These are phyloP conservation scores for Astrocystis sublimbata DNA, from an alignment of 495 filamentous ascomycete species.

Conservation along the genomic window DNA sequence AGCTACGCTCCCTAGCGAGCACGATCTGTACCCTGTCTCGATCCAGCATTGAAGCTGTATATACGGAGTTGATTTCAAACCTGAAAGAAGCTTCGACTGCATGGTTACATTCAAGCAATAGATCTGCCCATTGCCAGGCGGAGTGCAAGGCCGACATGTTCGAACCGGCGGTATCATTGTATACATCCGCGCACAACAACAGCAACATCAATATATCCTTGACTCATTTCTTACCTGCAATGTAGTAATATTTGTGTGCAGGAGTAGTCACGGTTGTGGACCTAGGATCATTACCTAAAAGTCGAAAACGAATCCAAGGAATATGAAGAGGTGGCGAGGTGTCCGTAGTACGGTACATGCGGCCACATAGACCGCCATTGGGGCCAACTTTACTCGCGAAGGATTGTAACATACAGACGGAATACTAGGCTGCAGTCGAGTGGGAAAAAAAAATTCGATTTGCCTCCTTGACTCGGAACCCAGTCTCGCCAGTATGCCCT, in stretches of 20 bases:
- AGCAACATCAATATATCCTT: neutral
- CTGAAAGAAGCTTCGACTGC: conserved; percentile 3
- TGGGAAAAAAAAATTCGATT: neutral
- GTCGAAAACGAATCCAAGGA: conserved; percentile 5
- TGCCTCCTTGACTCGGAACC: neutral
- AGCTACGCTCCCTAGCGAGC: neutral
- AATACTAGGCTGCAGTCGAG: neutral
- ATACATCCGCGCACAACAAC: neutral
- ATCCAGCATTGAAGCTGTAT: neutral
- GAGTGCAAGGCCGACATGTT: conserved; percentile 9
- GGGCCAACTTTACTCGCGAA: neutral
- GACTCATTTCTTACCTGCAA: neutral
- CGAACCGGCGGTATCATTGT: neutral
- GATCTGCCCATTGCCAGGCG: neutral
- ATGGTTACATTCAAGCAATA: neutral
- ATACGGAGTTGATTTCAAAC: neutral
- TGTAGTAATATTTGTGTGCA: conserved; percentile 7
- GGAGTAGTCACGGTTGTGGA: neutral
- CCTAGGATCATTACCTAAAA: neutral
- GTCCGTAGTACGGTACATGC: conserved; percentile 7
- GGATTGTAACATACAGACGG: conserved; percentile 10
- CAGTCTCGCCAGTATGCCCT: neutral
- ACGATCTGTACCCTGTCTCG: neutral
- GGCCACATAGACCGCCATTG: conserved; percentile 14
- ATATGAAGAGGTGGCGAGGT: neutral